phyloP scores from a whole-genome alignment of 371 early-diverging fungal species.

The Basidiobolus meristosporus region DNA sequence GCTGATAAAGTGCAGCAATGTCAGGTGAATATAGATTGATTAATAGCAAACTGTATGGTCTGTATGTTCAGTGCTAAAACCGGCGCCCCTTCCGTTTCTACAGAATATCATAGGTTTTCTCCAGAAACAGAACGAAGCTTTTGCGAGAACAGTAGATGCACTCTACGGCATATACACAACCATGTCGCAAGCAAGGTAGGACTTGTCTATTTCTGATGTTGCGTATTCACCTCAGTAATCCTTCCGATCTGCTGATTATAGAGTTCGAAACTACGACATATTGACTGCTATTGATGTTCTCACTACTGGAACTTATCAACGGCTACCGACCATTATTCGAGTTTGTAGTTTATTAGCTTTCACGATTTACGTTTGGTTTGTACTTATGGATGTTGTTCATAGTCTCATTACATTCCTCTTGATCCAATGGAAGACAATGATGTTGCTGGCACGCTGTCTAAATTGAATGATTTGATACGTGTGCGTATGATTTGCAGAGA shows the following conservation, averaged over 20 bases:
- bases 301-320: conserved; percentile 50
- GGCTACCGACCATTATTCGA: conserved; percentile 29
- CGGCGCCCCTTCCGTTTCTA: no score
- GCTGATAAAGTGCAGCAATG: conserved; percentile 54
- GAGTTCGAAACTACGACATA: conserved; percentile 56
- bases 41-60: neutral
- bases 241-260: conserved; percentile 1
- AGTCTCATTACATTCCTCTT: conserved; percentile 25
- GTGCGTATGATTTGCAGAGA: conserved; percentile 39
- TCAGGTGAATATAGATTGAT: conserved; percentile 19
- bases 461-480: conserved; percentile 47
- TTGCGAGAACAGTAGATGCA: conserved; percentile 38
- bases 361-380: neutral
- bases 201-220: neutral
- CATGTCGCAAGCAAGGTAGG: conserved; percentile 33
- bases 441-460: conserved; percentile 25
- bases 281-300: conserved; percentile 52
- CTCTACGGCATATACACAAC: conserved; percentile 37
- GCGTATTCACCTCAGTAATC: neutral
- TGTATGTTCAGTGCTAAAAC: neutral
- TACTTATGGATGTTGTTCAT: neutral
- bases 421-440: conserved; percentile 29
- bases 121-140: conserved; percentile 46
- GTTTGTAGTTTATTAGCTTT: neutral
- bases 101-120: conserved; percentile 51